These are phyloP conservation scores for Metschnikowia borealis DNA, from an alignment of 805 yeast genomes.

Conservation along the genomic window DNA sequence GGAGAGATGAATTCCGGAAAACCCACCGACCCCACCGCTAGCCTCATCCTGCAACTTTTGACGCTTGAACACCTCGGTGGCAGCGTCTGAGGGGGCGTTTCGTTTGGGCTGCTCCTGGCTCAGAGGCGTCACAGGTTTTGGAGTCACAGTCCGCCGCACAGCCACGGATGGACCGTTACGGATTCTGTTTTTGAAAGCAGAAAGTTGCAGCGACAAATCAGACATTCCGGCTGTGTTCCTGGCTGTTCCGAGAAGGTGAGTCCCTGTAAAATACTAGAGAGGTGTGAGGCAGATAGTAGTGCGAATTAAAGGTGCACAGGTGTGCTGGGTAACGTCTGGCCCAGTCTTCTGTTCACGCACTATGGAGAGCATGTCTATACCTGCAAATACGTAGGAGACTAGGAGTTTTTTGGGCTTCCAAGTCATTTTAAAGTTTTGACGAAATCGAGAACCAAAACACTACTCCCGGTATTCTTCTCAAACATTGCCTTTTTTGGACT, in stretches of 20 bases:
- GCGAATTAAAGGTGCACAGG: constrained; percentile 2
- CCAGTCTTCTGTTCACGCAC: neutral
- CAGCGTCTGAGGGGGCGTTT: constrained; percentile 15
- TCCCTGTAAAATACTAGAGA: neutral
- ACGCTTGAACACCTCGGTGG: constrained; percentile 35
- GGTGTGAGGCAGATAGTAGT: neutral
- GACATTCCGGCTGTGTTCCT: constrained; percentile 16
- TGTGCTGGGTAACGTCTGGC: neutral
- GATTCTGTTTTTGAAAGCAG: constrained; percentile 44
- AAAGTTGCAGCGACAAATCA: constrained; percentile 41
- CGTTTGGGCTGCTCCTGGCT: constrained; percentile 12
- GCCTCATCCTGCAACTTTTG: constrained; percentile 23
- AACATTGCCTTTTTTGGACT: neutral
- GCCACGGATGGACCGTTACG: constrained; percentile 43
- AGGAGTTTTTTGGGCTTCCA: neutral
- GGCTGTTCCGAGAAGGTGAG: neutral
- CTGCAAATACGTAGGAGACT: too few species aligned
- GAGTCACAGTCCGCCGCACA: constrained; percentile 20
- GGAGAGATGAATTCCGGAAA: constrained; percentile 64
- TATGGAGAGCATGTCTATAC: too few species aligned
- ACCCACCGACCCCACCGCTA: constrained; percentile 15
- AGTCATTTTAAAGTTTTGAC: too few species aligned
- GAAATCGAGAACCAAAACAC: too few species aligned
- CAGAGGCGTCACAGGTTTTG: constrained; percentile 19
- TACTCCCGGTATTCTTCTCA: neutral